Conservation (phyloP, 768 basidiomycete genomes). For the Mycena leptocephala region DNA sequence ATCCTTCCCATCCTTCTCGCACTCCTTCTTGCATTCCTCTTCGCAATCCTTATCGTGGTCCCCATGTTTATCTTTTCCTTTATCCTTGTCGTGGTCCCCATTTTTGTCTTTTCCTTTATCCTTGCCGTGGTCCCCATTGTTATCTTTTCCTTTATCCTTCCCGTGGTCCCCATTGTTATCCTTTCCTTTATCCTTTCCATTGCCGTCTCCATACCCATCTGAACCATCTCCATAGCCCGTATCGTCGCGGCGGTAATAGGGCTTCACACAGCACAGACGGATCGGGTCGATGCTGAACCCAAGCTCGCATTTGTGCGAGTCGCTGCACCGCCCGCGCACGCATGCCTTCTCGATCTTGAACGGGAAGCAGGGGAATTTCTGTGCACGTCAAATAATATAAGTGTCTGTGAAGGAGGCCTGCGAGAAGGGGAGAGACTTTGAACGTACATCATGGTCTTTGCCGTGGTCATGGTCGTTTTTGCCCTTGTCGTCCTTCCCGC, state of each 20-base stretch:
- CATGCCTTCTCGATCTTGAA: not conserved
- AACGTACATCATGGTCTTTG: not conserved
- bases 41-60: not conserved
- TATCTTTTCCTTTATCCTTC: not conserved
- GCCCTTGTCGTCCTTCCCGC: not conserved
- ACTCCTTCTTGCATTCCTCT: too few species aligned
- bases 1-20: too few species aligned
- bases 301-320: constrained; percentile 17
- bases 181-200: too few species aligned
- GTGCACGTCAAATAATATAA: not conserved
- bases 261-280: not conserved
- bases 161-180: too few species aligned
- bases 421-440: not conserved
- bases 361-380: constrained; percentile 9
- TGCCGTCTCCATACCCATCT: too few species aligned
- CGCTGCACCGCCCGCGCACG: constrained; percentile 7
- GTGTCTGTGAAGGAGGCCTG: not conserved
- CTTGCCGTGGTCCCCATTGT: not conserved
- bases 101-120: not conserved
- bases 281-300: constrained; percentile 10
- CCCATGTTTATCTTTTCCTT: not conserved
- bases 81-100: not conserved
- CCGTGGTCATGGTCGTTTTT: not conserved
- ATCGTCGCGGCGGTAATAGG: not conserved
- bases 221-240: not conserved